These are phyloP conservation scores for Tulasnella sp. DNA, from an alignment of 768 basidiomycete species.

Conservation along the genomic window DNA sequence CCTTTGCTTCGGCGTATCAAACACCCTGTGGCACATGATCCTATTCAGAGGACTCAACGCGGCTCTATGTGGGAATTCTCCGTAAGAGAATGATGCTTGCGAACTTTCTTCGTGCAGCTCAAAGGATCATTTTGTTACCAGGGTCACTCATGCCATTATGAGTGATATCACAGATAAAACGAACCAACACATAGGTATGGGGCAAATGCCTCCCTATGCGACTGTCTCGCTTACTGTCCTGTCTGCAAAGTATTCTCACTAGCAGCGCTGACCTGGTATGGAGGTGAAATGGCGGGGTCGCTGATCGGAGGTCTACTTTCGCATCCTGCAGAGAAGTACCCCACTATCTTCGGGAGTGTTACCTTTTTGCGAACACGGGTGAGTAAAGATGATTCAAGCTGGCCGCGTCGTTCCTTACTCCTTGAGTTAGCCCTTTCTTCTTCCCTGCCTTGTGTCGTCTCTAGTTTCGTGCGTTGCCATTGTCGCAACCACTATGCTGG, in stretches of 20 bases:
- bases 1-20: conserved; percentile 34
- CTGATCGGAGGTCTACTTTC: conserved; percentile 54
- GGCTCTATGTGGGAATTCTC: conserved; percentile 31
- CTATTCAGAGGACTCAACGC: conserved; percentile 23
- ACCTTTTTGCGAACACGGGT: not conserved
- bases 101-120: not conserved
- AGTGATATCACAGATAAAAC: conserved; percentile 67
- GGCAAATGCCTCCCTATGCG: not conserved
- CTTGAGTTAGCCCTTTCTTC: not conserved
- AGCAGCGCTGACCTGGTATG: conserved; percentile 15
- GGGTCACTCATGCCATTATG: conserved; percentile 57
- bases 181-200: conserved; percentile 55
- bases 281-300: conserved; percentile 27
- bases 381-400: not conserved
- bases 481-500: not conserved
- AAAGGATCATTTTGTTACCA: conserved; percentile 33
- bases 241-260: conserved; percentile 11
- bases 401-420: not conserved
- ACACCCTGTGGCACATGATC: conserved; percentile 3
- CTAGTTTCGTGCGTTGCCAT: not conserved
- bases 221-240: not conserved
- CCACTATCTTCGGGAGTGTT: not conserved
- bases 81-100: conserved; percentile 12
- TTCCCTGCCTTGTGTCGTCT: not conserved
- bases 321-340: not conserved